A percentile compares a stretch with the other conserved stretches of the same genome.
Conservation (phyloP, 2,329 filamentous ascomycete genomes). For the Aspergillus fructus region DNA sequence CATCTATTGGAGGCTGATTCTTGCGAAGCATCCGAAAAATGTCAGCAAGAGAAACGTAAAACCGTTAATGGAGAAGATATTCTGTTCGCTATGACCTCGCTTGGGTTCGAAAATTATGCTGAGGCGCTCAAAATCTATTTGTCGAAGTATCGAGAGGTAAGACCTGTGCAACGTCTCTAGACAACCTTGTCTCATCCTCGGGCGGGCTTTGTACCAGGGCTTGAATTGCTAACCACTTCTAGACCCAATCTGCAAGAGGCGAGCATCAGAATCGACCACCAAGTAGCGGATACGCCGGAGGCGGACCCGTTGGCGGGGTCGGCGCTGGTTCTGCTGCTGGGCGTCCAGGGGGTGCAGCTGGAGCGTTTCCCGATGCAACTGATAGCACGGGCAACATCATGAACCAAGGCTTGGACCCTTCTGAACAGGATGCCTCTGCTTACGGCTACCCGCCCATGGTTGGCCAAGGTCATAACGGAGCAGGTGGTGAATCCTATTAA, state of each 20-base stretch:
- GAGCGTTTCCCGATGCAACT: conserved; percentile 38
- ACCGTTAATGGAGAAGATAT: conserved; percentile 99
- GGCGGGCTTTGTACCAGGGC: conserved; percentile 13
- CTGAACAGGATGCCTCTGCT: conserved; percentile 45
- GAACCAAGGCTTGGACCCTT: conserved; percentile 44
- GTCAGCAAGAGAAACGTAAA: conserved; percentile 98
- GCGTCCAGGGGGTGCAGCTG: conserved; percentile 28
- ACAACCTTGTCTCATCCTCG: conserved; percentile 27
- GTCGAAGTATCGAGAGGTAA: conserved; percentile 95
- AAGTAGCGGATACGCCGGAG: conserved; percentile 47
- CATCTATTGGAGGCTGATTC: background rate
- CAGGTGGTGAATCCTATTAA: conserved; percentile 46
- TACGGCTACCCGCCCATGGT: conserved; percentile 50
- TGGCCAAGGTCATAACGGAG: conserved; percentile 48
- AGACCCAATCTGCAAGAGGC: conserved; percentile 78
- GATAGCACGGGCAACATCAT: conserved; percentile 47
- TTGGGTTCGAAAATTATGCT: conserved; percentile 98
- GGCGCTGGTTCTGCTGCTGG: conserved; percentile 28
- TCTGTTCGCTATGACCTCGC: conserved; percentile 96
- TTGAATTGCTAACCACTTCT: conserved; percentile 37
- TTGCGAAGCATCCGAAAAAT: conserved; percentile 82
- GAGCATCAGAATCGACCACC: conserved; percentile 61
- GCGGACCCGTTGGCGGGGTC: conserved; percentile 38
- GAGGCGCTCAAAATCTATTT: conserved; percentile 98
- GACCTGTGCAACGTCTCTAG: conserved; percentile 41